Base-by-base conservation (phyloP, 139 green algal genomes). In the Deuterostichococcus epilithicus region DNA sequence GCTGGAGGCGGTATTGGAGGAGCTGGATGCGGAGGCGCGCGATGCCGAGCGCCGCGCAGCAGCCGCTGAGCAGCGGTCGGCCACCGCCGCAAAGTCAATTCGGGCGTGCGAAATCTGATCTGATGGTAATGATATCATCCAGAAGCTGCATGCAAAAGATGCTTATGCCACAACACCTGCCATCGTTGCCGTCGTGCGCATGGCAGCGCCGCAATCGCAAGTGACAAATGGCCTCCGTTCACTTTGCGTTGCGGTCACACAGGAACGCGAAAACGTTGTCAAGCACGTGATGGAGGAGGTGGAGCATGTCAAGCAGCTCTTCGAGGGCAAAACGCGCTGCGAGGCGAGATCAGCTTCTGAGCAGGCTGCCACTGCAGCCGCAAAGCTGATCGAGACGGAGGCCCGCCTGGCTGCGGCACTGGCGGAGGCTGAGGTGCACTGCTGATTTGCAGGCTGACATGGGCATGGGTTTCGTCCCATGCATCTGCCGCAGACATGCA, bases 261-360 rank as follows among this genome's bases (percentile, higher is more conserved):
- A 80, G 75, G 83, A 88, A 52, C 80, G 80, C 59, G 83, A 86
- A 37, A 71, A 78, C 20, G 80, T 84, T 78, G 63, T 88, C 23
- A 72, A 68, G 35, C 86, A 79, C 35, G 80, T 88, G 25, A 78
- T 75, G 32, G 80, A 86, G 72, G 83, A 88, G 68, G 83, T 88
- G 72, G 83, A 88, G 71, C 75, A 80, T 1, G 83, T 88, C 1
- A 88, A 88, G 74, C 74, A 58, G 28, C 72, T 88, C 63, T 88
- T 84, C 76, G 83, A 84, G 38, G 66, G 86, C 37, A 88, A 86
- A 75, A 74, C 84, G 75, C 36, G 32, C 6, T 74, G 80, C 0
- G 66, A 65, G 3, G 63, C 70, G n/a, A 58, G 70, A 30, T 44
- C 47, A 5, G 75, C 71, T 22, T 58, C 68, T 10, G 60, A 86